Percentiles rank a stretch among this genome's conserved stretches.
phyloP scores from a whole-genome alignment of 495 filamentous ascomycete genomes.

The Terfezia boudieri region DNA sequence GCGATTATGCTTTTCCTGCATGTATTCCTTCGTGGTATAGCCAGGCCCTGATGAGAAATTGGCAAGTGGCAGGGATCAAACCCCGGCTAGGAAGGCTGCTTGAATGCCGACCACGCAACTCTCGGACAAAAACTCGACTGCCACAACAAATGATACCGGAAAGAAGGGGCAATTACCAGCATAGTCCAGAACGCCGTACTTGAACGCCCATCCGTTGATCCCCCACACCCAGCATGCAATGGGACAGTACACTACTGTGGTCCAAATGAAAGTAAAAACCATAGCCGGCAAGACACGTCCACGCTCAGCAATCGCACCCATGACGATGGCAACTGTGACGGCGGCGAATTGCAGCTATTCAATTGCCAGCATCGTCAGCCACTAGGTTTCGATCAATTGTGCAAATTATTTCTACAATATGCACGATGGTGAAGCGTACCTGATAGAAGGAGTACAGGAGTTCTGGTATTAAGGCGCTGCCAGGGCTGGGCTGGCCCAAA shows the following conservation, averaged over 20 bases:
- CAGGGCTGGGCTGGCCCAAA: slow-evolving; percentile 60
- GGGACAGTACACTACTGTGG: slow-evolving; percentile 91
- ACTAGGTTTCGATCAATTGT: neutral
- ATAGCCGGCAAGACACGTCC: slow-evolving; percentile 85
- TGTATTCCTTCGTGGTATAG: no score
- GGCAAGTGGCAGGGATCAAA: neutral
- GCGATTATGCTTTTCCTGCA: no score
- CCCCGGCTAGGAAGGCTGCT: neutral
- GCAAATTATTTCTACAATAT: neutral
- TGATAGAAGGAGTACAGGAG: slow-evolving; percentile 83
- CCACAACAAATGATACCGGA: neutral
- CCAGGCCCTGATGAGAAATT: no score
- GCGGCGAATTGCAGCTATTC: slow-evolving; percentile 87
- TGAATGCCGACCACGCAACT: neutral
- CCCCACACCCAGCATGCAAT: slow-evolving; percentile 94
- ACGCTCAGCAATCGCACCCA: slow-evolving; percentile 81
- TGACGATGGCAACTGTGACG: slow-evolving; percentile 76
- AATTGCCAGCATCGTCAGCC: neutral
- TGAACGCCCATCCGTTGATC: slow-evolving; percentile 74
- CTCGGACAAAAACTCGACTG: neutral
- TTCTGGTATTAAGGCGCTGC: slow-evolving; percentile 60
- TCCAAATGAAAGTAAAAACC: slow-evolving; percentile 92
- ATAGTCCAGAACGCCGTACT: slow-evolving; percentile 88
- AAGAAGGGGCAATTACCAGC: slow-evolving; percentile 32
- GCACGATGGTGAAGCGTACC: slow-evolving; percentile 19